Conservation (phyloP, 805 yeast species). For the Yamadazyma sp. region DNA sequence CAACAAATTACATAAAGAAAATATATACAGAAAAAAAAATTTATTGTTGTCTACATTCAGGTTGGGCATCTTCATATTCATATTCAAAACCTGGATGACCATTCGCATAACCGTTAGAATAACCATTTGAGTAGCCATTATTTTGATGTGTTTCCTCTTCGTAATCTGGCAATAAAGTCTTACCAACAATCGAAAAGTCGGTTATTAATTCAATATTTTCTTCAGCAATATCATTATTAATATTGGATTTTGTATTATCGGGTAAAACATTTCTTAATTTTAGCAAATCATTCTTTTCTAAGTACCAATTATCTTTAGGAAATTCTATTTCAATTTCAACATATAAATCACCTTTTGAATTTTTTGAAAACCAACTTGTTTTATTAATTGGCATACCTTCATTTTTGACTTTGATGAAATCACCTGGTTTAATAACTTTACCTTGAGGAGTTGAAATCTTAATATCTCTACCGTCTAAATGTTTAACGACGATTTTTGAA, state of each 20-base stretch:
- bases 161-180: constrained; percentile 29
- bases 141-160: constrained; percentile 12
- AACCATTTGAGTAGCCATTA: constrained; percentile 11
- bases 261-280: constrained; percentile 58
- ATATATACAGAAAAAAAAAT: no score
- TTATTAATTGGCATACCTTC: constrained; percentile 81
- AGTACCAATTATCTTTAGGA: constrained; percentile 82
- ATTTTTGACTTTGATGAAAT: constrained; percentile 55
- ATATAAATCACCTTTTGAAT: constrained; percentile 63
- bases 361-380: constrained; percentile 28
- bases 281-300: constrained; percentile 63
- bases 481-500: constrained; percentile 58
- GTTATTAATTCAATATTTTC: constrained; percentile 37
- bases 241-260: constrained; percentile 19
- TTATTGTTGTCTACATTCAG: constrained; percentile 36
- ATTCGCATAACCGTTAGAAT: constrained; percentile 13
- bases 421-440: constrained; percentile 77
- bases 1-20: no score
- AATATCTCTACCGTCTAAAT: constrained; percentile 76
- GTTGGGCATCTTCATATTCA: constrained; percentile 14
- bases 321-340: constrained; percentile 71
- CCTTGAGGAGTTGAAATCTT: constrained; percentile 68
- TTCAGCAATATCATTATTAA: constrained; percentile 19
- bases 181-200: constrained; percentile 28
- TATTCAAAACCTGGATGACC: neutral